Percentiles rank a stretch among this genome's conserved stretches.
Conservation (phyloP, 805 yeast genomes). For the Scheffersomyces ergatensis region DNA sequence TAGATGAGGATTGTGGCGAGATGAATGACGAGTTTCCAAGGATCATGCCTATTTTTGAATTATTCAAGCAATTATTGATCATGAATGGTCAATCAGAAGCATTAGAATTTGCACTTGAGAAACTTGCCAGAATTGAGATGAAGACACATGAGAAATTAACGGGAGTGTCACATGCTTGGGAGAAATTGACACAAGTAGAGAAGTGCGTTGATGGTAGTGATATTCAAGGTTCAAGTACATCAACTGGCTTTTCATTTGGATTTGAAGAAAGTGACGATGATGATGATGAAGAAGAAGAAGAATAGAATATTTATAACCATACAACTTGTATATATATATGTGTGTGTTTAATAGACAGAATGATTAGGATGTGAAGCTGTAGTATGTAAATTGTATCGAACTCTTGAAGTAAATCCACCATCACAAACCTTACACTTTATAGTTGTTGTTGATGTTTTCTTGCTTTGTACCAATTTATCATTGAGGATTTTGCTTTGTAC, state of each 20-base stretch:
- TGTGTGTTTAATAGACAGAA: no score
- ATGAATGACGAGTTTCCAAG: constrained; percentile 30
- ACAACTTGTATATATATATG: no score
- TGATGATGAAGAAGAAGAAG: constrained; percentile 13
- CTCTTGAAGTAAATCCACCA: no score
- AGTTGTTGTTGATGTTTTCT: no score
- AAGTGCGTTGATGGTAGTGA: constrained; percentile 10
- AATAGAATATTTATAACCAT: no score
- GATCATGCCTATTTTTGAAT: constrained; percentile 65
- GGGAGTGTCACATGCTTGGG: constrained; percentile 55
- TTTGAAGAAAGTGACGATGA: constrained; percentile 20
- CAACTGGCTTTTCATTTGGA: constrained; percentile 19
- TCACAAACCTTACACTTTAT: no score
- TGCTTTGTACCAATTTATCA: no score
- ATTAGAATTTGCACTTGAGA: constrained; percentile 28
- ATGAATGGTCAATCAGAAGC: constrained; percentile 33
- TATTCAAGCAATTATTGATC: constrained; percentile 52
- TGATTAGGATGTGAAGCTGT: no score
- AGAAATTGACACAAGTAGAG: constrained; percentile 24
- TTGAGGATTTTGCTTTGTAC: no score
- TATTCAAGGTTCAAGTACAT: background rate
- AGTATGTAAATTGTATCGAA: no score
- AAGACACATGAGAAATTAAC: constrained; percentile 16
- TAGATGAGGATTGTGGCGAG: constrained; percentile 65
- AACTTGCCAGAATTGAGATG: constrained; percentile 31